A percentile compares a stretch with the other conserved stretches of the same genome.
Evolutionary conservation across 345 rosid species (phyloP).

Genomic region (Xanthoceras sorbifolium): DNA sequence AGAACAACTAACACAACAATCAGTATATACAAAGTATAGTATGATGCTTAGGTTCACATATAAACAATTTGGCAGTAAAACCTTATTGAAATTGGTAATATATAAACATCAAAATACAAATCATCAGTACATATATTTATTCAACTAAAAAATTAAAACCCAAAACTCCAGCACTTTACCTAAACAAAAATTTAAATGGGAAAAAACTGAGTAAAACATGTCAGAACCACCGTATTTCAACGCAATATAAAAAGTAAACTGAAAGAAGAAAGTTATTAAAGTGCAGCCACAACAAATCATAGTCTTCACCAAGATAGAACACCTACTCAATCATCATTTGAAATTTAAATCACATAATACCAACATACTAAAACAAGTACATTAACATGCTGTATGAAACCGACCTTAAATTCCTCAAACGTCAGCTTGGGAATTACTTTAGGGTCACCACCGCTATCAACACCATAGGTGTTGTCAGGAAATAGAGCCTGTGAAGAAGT

Average conservation of each 20-base stretch:
- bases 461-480: constrained; percentile 93
- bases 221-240: neutral
- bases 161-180: neutral
- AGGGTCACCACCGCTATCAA: constrained; percentile 99
- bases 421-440: constrained; percentile 82
- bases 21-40: neutral
- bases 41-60: neutral
- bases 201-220: neutral
- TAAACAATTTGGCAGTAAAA: neutral
- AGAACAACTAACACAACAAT: neutral
- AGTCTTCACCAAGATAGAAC: constrained; percentile 5
- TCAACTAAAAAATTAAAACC: neutral
- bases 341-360: neutral
- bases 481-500: constrained; percentile 67
- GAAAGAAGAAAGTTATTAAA: neutral
- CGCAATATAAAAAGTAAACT: no score
- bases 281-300: neutral
- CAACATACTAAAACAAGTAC: neutral
- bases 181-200: neutral
- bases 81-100: neutral
- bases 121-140: neutral
- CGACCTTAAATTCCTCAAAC: constrained; percentile 86
- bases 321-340: neutral
- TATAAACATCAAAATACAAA: neutral
- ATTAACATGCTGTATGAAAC: constrained; percentile 8